Conservation (phyloP, 768 basidiomycete genomes). For the Amanita exitialis region DNA sequence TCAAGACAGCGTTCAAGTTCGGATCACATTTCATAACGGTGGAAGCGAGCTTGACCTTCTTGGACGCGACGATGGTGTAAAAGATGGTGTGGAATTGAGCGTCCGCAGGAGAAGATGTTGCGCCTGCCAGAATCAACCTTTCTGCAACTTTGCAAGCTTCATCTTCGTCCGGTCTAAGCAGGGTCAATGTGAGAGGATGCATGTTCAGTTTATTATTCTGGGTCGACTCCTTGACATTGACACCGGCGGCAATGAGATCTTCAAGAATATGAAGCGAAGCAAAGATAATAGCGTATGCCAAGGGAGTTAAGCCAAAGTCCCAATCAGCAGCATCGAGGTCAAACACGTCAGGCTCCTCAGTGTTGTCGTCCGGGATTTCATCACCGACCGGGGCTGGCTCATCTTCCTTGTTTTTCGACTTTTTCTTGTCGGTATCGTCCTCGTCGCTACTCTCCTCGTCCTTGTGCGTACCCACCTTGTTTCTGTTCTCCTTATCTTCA, state of each 20-base stretch:
- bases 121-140: slow-evolving; percentile 29
- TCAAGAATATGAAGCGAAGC: slow-evolving; percentile 35
- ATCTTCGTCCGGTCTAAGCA: slow-evolving; percentile 31
- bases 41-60: slow-evolving; percentile 27
- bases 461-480: slow-evolving; percentile 12
- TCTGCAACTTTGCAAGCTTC: slow-evolving; percentile 27
- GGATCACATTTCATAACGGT: slow-evolving; percentile 32
- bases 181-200: slow-evolving; percentile 29
- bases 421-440: slow-evolving; percentile 9
- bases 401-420: slow-evolving; percentile 8
- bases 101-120: slow-evolving; percentile 31
- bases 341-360: slow-evolving; percentile 43
- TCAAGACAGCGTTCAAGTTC: slow-evolving; percentile 13
- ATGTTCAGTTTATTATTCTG: slow-evolving; percentile 18
- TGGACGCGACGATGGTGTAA: slow-evolving; percentile 24
- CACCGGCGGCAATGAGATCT: slow-evolving; percentile 34
- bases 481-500: slow-evolving; percentile 16
- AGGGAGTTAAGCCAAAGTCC: slow-evolving; percentile 46
- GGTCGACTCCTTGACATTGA: slow-evolving; percentile 29
- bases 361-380: slow-evolving; percentile 38
- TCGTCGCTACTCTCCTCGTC: no score
- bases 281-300: slow-evolving; percentile 40
- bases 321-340: slow-evolving; percentile 45
- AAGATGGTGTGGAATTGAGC: slow-evolving; percentile 29
- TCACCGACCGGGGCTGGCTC: slow-evolving; percentile 13